Evolutionary conservation across 345 rosid species (phyloP).

Genomic region (Cochlearia excelsa): DNA sequence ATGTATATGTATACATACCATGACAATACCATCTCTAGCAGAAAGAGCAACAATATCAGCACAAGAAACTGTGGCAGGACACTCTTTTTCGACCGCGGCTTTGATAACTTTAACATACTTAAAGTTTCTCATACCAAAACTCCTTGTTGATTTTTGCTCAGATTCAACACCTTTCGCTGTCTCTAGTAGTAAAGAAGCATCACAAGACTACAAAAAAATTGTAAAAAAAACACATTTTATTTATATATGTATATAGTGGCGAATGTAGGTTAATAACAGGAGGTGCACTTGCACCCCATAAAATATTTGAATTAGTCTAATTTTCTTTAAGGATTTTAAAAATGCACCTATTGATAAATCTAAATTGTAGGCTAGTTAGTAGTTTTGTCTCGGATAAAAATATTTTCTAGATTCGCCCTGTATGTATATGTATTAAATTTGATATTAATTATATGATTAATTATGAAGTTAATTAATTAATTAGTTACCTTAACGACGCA

Average conservation of each 20-base stretch:
- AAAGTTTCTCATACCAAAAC: constrained; percentile 89
- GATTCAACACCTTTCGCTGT: constrained; percentile 49
- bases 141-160: constrained; percentile 55
- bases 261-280: too few species aligned
- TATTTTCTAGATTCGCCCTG: too few species aligned
- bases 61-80: constrained; percentile 77
- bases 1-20: constrained; percentile 35
- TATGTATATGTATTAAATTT: too few species aligned
- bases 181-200: constrained; percentile 72
- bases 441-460: too few species aligned
- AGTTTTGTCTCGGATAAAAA: too few species aligned
- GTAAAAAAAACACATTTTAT: not conserved
- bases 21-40: constrained; percentile 72
- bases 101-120: constrained; percentile 74
- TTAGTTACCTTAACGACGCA: constrained; percentile 57
- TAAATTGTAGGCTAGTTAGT: too few species aligned
- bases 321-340: too few species aligned
- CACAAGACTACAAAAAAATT: constrained; percentile 52
- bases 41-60: constrained; percentile 81
- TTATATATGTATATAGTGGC: not conserved
- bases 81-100: constrained; percentile 68
- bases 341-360: too few species aligned
- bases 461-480: not conserved
- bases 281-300: too few species aligned
- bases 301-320: too few species aligned